phyloP scores from a whole-genome alignment of 306 rosid species.

The Abrus precatorius region DNA sequence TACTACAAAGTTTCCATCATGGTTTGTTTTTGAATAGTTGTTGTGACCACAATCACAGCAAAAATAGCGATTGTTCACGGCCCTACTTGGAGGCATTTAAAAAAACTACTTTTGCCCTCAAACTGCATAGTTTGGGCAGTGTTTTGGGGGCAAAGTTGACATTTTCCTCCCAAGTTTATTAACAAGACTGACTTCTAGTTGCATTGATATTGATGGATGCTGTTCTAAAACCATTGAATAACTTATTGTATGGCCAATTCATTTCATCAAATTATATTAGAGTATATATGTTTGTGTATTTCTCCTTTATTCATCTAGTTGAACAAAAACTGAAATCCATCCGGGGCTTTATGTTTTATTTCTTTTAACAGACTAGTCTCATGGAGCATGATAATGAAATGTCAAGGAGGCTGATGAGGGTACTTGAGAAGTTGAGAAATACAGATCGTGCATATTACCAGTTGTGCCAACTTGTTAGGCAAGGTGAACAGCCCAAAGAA shows the following conservation, averaged over 20 bases:
- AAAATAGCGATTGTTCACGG: not conserved
- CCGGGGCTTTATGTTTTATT: conserved; percentile 36
- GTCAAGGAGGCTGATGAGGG: conserved; percentile 80
- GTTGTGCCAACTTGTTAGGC: conserved; percentile 88
- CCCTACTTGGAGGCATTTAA: not conserved
- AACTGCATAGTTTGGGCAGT: not conserved
- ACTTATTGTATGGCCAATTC: conserved; percentile 36
- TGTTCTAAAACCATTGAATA: not conserved
- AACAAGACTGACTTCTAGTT: not conserved
- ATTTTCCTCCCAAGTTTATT: not conserved
- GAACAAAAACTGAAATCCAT: conserved; percentile 27
- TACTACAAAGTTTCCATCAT: not conserved
- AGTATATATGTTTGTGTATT: conserved; percentile 23
- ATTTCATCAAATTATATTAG: conserved; percentile 14
- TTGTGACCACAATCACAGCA: not conserved
- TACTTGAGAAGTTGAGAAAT: conserved; percentile 75
- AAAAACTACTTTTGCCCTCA: not conserved
- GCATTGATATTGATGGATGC: conserved; percentile 8
- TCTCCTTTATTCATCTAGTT: conserved; percentile 20
- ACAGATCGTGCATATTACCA: conserved; percentile 70
- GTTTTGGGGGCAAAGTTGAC: not conserved
- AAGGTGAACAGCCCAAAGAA: conserved; percentile 98
- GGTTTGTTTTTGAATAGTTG: not conserved
- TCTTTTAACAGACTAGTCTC: conserved; percentile 69
- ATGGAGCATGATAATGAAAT: conserved; percentile 71